Base-by-base conservation (phyloP, 495 filamentous ascomycete genomes). In the Daldinia decipiens region DNA sequence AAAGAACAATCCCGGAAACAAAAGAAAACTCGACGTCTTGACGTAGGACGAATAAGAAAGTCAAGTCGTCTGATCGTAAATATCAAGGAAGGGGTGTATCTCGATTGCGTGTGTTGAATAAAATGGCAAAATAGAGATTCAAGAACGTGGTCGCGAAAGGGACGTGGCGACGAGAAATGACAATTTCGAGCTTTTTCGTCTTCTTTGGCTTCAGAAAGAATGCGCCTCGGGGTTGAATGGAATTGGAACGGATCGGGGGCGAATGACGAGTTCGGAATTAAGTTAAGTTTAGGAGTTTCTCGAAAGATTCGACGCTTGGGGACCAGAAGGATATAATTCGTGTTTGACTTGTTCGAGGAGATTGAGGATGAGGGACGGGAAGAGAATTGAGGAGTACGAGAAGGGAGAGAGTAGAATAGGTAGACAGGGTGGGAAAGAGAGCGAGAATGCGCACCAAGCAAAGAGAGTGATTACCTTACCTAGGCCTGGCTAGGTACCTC, bases 381-480 rank as follows among this genome's bases (percentile, higher is more conserved):
- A 67, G 71, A 68, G 70, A 62, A 72, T 68, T 68, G 70, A 80
- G 75, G 65, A 76, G 72, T 58, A 72, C 67, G 68, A 68, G 75
- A 78, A 72, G 57, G 72, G 74, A 73, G 68, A 76, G 74, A 75
- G 75, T 47, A 61, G 68, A 74, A 62, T 67, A 67, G 65, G 55
- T 19, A 36, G 31, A 21, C 32, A 54, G 34, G 69, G 71, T 67
- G 70, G 79, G 66, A 74, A 76, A 74, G 74, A 77, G 72, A 67
- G 76, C 74, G 60, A 65, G 73, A 72, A 69, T 72, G 70, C 72
- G 71, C 59, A 74, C 75, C 75, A 73, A 70, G 69, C 72, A 72
- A 77, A 76, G 71, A 70, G 66, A 63, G 61, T 69, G 57, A 54
- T 55, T 72, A 72, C 64, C 55, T 67, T 53, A 53, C 31, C 29